Percentiles rank a stretch among this genome's conserved stretches.
These are phyloP conservation scores for Mycena galopus DNA, from an alignment of 768 basidiomycete species.

Conservation along the genomic window DNA sequence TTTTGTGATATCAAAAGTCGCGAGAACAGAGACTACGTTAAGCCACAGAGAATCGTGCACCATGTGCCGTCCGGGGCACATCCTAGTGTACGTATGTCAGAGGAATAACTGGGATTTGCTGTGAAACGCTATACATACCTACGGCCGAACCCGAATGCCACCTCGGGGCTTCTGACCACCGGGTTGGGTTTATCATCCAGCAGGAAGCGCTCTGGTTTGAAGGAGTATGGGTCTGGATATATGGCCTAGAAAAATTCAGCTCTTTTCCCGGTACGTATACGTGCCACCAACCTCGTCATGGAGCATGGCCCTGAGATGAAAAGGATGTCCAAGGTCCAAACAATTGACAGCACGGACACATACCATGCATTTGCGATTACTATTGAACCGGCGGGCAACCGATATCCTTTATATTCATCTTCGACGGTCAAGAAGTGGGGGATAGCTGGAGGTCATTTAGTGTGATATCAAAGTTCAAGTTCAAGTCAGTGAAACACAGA, in stretches of 20 bases:
- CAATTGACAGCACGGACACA: not conserved
- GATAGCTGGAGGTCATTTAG: slow-evolving; percentile 40
- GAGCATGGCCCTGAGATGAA: slow-evolving; percentile 25
- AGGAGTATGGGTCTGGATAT: slow-evolving; percentile 43
- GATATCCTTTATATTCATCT: slow-evolving; percentile 51
- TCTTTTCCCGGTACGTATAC: not conserved
- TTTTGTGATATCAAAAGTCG: slow-evolving; percentile 43
- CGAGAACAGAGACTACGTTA: slow-evolving; percentile 39
- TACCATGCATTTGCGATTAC: slow-evolving; percentile 45
- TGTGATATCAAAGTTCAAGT: not conserved
- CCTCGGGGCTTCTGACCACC: no score
- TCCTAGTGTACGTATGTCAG: no score
- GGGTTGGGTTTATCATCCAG: no score
- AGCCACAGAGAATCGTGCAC: slow-evolving; percentile 43
- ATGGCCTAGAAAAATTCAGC: slow-evolving; percentile 13
- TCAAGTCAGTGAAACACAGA: not conserved
- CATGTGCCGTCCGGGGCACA: slow-evolving; percentile 40
- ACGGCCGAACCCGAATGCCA: no score
- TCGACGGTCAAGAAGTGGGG: slow-evolving; percentile 48
- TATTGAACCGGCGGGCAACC: slow-evolving; percentile 48
- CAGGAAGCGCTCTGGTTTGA: no score
- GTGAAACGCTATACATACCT: no score
- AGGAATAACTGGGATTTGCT: no score
- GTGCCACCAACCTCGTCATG: slow-evolving; percentile 24
- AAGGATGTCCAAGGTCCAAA: not conserved